Evolutionary conservation across 2,329 filamentous ascomycete species (phyloP).

Genomic region (Fusarium fujikuroi): DNA sequence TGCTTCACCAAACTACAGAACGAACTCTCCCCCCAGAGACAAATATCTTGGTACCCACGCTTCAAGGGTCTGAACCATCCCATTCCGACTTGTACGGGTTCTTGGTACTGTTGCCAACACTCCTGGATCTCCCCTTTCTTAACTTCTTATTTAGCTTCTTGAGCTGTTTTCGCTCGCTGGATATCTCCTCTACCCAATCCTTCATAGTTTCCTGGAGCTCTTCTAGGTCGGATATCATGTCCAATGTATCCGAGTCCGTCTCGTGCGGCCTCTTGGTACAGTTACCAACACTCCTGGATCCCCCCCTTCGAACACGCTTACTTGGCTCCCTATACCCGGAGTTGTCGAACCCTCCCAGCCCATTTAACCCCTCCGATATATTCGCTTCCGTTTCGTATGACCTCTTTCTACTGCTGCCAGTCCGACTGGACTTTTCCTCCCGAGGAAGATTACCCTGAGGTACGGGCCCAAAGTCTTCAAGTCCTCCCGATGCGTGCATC

Average conservation of each 20-base stretch:
- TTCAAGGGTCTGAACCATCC: too few relatives aligned
- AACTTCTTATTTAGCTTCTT: too few relatives aligned
- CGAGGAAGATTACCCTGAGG: not conserved
- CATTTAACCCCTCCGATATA: not conserved
- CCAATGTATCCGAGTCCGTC: too few relatives aligned
- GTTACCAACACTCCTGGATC: not conserved
- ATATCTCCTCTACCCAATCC: too few relatives aligned
- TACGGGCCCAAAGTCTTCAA: not conserved
- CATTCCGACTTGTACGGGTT: too few relatives aligned
- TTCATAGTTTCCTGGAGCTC: too few relatives aligned
- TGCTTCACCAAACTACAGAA: not conserved
- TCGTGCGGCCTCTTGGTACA: too few relatives aligned
- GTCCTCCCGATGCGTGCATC: not conserved
- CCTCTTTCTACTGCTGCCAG: not conserved
- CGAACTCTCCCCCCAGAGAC: not conserved
- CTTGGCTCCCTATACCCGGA: not conserved
- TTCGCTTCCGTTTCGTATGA: not conserved
- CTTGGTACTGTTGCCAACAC: too few relatives aligned
- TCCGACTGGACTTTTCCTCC: not conserved
- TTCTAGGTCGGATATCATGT: too few relatives aligned
- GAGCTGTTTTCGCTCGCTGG: too few relatives aligned
- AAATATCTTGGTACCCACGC: too few relatives aligned
- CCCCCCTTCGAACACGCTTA: not conserved
- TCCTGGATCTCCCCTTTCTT: too few relatives aligned
- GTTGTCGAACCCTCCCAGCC: not conserved